Evolutionary conservation across 2,329 filamentous ascomycete genomes (phyloP).

Genomic region (Penicillium sp.): DNA sequence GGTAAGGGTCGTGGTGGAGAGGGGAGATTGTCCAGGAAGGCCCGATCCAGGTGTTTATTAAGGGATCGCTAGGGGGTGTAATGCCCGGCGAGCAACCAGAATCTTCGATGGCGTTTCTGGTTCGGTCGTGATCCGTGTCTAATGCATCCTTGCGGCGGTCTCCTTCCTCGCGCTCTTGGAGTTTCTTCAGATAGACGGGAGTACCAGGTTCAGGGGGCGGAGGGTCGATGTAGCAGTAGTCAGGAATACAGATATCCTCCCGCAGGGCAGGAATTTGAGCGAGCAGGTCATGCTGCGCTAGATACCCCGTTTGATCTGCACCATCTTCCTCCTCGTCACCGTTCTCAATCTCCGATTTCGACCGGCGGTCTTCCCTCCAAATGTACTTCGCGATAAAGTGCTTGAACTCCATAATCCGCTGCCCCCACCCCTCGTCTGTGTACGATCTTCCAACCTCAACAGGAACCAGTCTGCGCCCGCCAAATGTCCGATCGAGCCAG

Average conservation of each 20-base stretch:
- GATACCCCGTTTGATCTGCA: slow-evolving; percentile 66
- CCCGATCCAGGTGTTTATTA: slow-evolving; percentile 92
- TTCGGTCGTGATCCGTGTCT: slow-evolving; percentile 9
- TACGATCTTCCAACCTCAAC: slow-evolving; percentile 88
- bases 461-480: slow-evolving; percentile 79
- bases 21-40: slow-evolving; percentile 87
- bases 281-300: slow-evolving; percentile 91
- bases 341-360: not conserved
- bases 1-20: slow-evolving; percentile 90
- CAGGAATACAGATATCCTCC: slow-evolving; percentile 77
- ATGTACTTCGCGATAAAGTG: slow-evolving; percentile 72
- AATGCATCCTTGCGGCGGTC: slow-evolving; percentile 3
- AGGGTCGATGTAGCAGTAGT: slow-evolving; percentile 79
- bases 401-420: slow-evolving; percentile 76
- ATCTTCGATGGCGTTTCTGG: not conserved
- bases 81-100: not conserved
- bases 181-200: slow-evolving; percentile 49
- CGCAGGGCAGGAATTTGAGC: slow-evolving; percentile 77
- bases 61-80: slow-evolving; percentile 54
- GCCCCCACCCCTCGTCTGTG: slow-evolving; percentile 82
- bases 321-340: slow-evolving; percentile 17
- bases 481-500: slow-evolving; percentile 74
- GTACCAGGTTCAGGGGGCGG: slow-evolving; percentile 59
- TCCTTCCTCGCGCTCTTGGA: slow-evolving; percentile 28
- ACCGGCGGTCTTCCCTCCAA: slow-evolving; percentile 27